Base-by-base conservation (phyloP, 805 yeast genomes). In the Isabelozyma gotoi region DNA sequence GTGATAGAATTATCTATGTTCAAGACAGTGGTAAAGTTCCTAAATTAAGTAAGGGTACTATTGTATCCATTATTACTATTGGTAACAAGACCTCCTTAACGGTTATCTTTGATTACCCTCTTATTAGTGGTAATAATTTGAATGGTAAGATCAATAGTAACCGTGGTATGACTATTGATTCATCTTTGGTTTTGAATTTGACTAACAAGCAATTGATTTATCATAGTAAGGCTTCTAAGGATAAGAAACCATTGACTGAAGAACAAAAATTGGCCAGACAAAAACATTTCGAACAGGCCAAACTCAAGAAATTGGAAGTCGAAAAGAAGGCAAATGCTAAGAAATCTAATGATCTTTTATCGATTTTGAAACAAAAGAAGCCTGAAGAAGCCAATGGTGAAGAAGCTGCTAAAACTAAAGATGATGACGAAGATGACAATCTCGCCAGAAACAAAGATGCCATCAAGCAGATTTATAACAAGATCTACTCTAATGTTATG, bases 21-120 rank as follows among this genome's bases (percentile, higher is more conserved):
- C 85, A 85, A 53, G 87, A 84, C 53, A 81, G 87, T 18, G 98
- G 98, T 40, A 89, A 88, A 57, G 96, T 91, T 12, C 96, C 97
- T 19, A 66, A 84, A 44, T 89, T 85, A 59, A 77, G 88, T 19
- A 85, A 85, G 56, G 99, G 99, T 61, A 90, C 97, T 1, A 96
- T 94, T 42, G 85, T 88, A 39, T 84, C 86, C 7, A 71, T 77
- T 43, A 67, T 66, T 18, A 65, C 78, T 3, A 72, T 80, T 33
- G 88, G 88, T 34, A 75, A 80, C 29, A 79, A 82, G 52, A 74
- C 80, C 29, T 77, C 84, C 1, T 70, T 94, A 44, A 89, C 86
- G 49, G 83, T 94, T 40, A 63, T 94, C 31, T 94, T 92, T 73
- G 99, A 94, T 58, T 67, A 77, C 44, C 87, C 91, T 33, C 73